A percentile compares a stretch with the other conserved stretches of the same genome.
phyloP scores from a whole-genome alignment of 169 alveolate species.

The Miamiensis avidus region DNA sequence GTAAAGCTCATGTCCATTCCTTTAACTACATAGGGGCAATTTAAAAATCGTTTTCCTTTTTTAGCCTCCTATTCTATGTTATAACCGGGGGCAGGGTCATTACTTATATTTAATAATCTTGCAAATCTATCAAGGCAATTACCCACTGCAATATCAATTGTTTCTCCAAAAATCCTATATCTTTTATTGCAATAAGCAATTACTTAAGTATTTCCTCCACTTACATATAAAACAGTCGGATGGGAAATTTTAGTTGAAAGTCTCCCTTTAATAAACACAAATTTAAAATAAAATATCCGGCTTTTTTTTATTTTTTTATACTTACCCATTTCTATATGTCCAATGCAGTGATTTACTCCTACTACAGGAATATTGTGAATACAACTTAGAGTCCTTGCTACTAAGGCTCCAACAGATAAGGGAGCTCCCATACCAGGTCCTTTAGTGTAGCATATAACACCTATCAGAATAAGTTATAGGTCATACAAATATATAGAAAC shows the following conservation, averaged over 20 bases:
- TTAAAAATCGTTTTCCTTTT: constrained; percentile 86
- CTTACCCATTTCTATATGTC: constrained; percentile 99
- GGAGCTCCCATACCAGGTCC: constrained; percentile 99
- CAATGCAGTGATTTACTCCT: constrained; percentile 99
- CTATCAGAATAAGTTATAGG: constrained; percentile 72
- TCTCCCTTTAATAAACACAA: constrained; percentile 42
- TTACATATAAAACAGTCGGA: constrained; percentile 97
- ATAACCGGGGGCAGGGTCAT: constrained; percentile 99
- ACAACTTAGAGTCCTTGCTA: constrained; percentile 92
- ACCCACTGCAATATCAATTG: constrained; percentile 98
- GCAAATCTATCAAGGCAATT: constrained; percentile 98
- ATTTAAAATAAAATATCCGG: too few species aligned
- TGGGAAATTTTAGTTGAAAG: constrained; percentile 91
- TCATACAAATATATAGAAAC: constrained; percentile 87
- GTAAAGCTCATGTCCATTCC: constrained; percentile 98
- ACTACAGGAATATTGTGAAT: constrained; percentile 94
- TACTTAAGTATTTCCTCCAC: constrained; percentile 99
- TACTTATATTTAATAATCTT: constrained; percentile 93
- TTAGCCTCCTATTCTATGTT: constrained; percentile 97
- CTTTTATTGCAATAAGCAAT: constrained; percentile 85
- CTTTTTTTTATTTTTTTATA: too few species aligned
- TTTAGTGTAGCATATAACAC: constrained; percentile 94
- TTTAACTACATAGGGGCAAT: constrained; percentile 96
- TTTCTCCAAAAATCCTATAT: constrained; percentile 98
- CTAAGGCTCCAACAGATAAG: constrained; percentile 96